Conservation (phyloP, 495 filamentous ascomycete genomes). For the Glarea lozoyensis region DNA sequence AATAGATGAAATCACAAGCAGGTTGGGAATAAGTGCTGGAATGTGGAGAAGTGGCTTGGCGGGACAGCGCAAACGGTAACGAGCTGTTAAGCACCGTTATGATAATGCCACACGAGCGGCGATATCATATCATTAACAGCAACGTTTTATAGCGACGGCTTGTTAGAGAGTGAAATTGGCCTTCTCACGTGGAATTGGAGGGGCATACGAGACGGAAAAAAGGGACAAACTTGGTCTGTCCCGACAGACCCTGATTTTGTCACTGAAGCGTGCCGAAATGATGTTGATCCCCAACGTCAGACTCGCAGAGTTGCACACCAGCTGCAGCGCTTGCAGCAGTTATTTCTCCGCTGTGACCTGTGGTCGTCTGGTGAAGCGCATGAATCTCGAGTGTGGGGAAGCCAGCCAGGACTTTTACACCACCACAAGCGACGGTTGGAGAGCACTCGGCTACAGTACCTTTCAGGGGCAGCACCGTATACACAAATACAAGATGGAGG, state of each 20-base stretch:
- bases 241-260: background rate
- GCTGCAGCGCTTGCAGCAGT: background rate
- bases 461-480: background rate
- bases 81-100: too few species aligned
- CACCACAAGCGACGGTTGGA: too few species aligned
- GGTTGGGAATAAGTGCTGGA: background rate
- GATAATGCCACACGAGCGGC: too few species aligned
- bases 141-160: too few species aligned
- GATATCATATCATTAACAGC: too few species aligned
- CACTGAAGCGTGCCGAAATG: background rate
- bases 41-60: background rate
- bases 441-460: too few species aligned
- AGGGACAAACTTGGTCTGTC: too few species aligned
- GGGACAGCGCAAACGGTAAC: too few species aligned
- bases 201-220: too few species aligned
- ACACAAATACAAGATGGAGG: background rate
- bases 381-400: constrained; percentile 2
- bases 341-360: background rate
- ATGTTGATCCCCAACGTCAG: constrained; percentile 1
- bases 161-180: too few species aligned
- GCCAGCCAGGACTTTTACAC: too few species aligned
- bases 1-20: background rate
- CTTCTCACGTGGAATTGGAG: too few species aligned
- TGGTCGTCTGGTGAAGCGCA: background rate
- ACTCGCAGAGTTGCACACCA: background rate